phyloP scores from a whole-genome alignment of 331 rosid genomes.

The Saraca asoca region DNA sequence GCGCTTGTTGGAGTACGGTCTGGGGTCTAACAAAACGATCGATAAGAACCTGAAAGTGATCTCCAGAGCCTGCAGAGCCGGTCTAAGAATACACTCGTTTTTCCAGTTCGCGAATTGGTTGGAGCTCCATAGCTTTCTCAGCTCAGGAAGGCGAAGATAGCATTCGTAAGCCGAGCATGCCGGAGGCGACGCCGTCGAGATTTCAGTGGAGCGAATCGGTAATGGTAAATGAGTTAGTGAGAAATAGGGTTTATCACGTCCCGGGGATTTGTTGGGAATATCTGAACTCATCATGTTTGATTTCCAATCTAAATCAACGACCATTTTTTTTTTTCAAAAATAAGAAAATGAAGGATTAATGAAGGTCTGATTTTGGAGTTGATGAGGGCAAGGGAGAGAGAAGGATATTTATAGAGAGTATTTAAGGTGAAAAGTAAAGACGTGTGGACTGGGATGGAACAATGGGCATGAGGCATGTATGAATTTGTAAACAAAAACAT shows the following conservation, averaged over 20 bases:
- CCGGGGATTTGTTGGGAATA: constrained; percentile 56
- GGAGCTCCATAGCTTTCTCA: constrained; percentile 61
- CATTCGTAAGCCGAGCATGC: constrained; percentile 67
- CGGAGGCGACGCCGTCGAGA: constrained; percentile 52
- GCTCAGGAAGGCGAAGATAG: constrained; percentile 71
- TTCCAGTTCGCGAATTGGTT: constrained; percentile 61
- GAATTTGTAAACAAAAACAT: constrained; percentile 33
- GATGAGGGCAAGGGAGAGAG: not conserved
- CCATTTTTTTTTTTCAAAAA: constrained; percentile 15
- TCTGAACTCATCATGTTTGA: constrained; percentile 60
- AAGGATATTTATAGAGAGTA: constrained; percentile 53
- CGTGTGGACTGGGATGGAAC: constrained; percentile 64
- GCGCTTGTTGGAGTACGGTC: constrained; percentile 66
- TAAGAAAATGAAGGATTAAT: no score
- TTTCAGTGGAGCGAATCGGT: constrained; percentile 48
- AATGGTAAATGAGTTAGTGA: constrained; percentile 44
- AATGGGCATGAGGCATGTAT: constrained; percentile 24
- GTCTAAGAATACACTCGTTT: constrained; percentile 68
- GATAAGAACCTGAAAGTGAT: constrained; percentile 75
- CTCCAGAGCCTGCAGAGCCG: constrained; percentile 75
- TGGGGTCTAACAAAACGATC: constrained; percentile 60
- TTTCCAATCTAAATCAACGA: constrained; percentile 80
- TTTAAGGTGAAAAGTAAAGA: constrained; percentile 36
- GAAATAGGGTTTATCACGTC: constrained; percentile 44
- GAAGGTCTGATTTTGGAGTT: not conserved